Percentiles rank a stretch among this genome's conserved stretches.
Evolutionary conservation across 495 filamentous ascomycete species (phyloP).

Genomic region (Aspergillus ellipticus): DNA sequence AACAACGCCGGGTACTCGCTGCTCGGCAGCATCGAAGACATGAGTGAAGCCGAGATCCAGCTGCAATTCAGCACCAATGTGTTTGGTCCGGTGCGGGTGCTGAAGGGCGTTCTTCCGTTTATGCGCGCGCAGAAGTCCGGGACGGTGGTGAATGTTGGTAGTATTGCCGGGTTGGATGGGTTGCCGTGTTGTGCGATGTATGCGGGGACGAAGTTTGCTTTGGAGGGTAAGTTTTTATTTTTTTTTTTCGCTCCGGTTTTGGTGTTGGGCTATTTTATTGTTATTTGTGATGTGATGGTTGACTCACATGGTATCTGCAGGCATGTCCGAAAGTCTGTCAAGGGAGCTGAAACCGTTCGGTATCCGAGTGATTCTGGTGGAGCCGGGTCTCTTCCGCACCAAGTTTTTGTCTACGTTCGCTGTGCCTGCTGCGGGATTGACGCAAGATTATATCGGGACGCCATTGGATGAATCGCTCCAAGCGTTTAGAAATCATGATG

Average conservation of each 20-base stretch:
- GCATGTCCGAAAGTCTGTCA: slow-evolving; percentile 17
- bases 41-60: slow-evolving; percentile 23
- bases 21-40: slow-evolving; percentile 23
- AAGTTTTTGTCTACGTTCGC: slow-evolving; percentile 12
- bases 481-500: slow-evolving; percentile 12
- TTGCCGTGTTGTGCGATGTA: slow-evolving; percentile 19
- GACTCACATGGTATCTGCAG: not conserved
- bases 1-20: slow-evolving; percentile 33
- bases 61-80: slow-evolving; percentile 38
- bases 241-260: no score
- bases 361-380: slow-evolving; percentile 32
- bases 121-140: slow-evolving; percentile 38
- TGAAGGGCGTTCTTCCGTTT: slow-evolving; percentile 36
- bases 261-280: no score
- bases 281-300: not conserved
- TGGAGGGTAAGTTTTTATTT: slow-evolving; percentile 18
- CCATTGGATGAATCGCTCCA: slow-evolving; percentile 25
- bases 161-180: slow-evolving; percentile 14
- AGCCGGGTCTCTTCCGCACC: slow-evolving; percentile 38
- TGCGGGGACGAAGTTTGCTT: slow-evolving; percentile 24
- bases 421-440: slow-evolving; percentile 19
- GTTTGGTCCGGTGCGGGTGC: slow-evolving; percentile 41
- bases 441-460: slow-evolving; percentile 29
- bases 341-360: slow-evolving; percentile 25
- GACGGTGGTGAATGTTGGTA: slow-evolving; percentile 45